Base-by-base conservation (phyloP, 2,329 filamentous ascomycete species). In the Apiospora arundinis region DNA sequence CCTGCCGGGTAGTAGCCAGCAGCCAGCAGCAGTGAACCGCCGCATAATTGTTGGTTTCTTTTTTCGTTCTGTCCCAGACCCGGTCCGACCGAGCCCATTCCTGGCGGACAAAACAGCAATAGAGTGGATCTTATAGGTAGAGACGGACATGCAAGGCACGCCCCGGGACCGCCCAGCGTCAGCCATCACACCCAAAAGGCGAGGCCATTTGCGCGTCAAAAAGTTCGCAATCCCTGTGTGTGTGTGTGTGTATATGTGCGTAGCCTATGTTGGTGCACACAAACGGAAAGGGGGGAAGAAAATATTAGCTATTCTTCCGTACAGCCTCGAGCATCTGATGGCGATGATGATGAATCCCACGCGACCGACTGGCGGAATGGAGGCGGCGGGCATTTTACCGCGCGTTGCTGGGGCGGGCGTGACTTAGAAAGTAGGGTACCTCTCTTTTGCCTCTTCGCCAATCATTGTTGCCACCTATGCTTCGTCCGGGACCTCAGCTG, bases 91-190 rank as follows among this genome's bases (percentile, higher is more conserved):
- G 56, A 63, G 42, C 56, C 56, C 56, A 63, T 37, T 63, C 18
- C 32, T 63, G 56, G 56, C 56, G 56, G 56, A 63, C 56, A 63
- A n/a, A 40, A 63, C 56, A 63, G 56, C 56, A 40, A 40, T 63
- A 63, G 56, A 40, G 56, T 63, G 56, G 56, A 63, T 63, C 56
- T 40, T 40, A 63, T 63, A 63, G 56, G 32, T n/a, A 63, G 56
- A 63, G 56, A 40, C 56, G 56, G 56, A 63, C 32, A 63, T 63
- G 56, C 56, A 63, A 63, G 56, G 56, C 56, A 63, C 56, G 56
- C 56, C 56, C 56, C 56, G 56, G 56, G 32, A 23, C 56, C 56
- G 56, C 56, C 56, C 56, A 63, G 56, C 56, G 56, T 63, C 56
- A 63, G 32, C 56, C 56, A 63, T 63, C 56, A n/a, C 56, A 63